Conservation (phyloP, 768 basidiomycete genomes). For the Podaxis sp. region DNA sequence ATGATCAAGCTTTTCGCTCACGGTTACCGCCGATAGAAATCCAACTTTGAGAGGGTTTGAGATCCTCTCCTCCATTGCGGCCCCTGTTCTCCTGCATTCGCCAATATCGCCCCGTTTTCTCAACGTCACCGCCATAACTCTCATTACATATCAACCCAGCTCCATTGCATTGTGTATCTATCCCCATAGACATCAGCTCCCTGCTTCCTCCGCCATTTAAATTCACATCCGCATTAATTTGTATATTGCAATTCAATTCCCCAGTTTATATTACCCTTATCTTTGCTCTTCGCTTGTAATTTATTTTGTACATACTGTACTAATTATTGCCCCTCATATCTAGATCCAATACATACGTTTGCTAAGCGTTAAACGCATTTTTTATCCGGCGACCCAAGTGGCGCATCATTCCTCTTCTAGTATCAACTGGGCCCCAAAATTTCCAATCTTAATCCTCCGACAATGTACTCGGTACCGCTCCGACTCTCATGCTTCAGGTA, state of each 20-base stretch:
- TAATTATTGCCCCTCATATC: neutral
- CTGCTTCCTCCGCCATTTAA: neutral
- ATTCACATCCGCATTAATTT: neutral
- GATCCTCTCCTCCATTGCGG: neutral
- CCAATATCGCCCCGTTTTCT: neutral
- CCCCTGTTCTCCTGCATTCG: neutral
- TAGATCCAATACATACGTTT: neutral
- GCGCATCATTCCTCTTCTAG: neutral
- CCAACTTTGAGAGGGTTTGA: slow-evolving; percentile 3
- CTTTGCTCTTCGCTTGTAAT: slow-evolving; percentile 10
- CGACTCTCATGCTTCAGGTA: neutral
- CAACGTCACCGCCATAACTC: neutral
- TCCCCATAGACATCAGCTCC: neutral
- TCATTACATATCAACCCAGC: neutral
- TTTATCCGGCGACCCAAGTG: neutral
- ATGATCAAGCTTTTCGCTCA: neutral
- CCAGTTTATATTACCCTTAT: slow-evolving; percentile 15
- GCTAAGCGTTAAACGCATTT: neutral
- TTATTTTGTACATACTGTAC: neutral
- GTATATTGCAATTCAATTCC: neutral
- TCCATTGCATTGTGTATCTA: neutral
- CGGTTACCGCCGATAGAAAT: neutral
- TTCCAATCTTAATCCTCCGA: neutral
- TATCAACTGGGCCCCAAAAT: neutral
- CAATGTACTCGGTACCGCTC: neutral